These are phyloP conservation scores for Aspergillus pseudoterreus DNA, from an alignment of 2,329 filamentous ascomycete genomes.

Conservation along the genomic window DNA sequence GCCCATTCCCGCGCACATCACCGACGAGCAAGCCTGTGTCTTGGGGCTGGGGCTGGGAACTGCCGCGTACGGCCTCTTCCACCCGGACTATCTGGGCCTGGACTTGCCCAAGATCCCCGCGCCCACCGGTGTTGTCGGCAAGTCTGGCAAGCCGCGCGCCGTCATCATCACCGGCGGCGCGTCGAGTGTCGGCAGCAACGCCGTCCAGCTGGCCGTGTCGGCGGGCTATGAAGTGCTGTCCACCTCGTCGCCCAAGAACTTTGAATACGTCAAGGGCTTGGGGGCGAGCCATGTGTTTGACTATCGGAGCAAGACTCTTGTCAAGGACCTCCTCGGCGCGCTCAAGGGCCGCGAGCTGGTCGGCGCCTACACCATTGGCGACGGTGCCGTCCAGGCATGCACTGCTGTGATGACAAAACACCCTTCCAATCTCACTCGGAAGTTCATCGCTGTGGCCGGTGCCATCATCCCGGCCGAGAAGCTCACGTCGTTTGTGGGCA, in stretches of 20 bases:
- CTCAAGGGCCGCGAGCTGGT: conserved; percentile 21
- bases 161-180: conserved; percentile 46
- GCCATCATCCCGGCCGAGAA: conserved; percentile 4
- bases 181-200: conserved; percentile 41
- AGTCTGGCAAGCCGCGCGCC: conserved; percentile 7
- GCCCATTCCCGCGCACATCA: conserved; percentile 29
- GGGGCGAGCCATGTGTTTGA: conserved; percentile 39
- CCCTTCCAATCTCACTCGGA: no score
- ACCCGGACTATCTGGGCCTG: conserved; percentile 13
- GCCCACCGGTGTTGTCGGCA: conserved; percentile 8
- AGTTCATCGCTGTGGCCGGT: conserved; percentile 7
- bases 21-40: conserved; percentile 33
- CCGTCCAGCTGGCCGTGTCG: conserved; percentile 40
- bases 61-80: conserved; percentile 26
- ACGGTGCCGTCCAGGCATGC: neutral
- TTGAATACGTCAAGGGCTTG: conserved; percentile 30
- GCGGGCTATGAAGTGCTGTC: conserved; percentile 38
- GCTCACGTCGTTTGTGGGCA: conserved; percentile 6
- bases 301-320: conserved; percentile 17
- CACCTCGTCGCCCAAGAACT: conserved; percentile 36
- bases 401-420: no score
- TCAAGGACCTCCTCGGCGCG: conserved; percentile 22
- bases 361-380: conserved; percentile 7
- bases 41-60: conserved; percentile 34
- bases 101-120: conserved; percentile 16